phyloP scores from a whole-genome alignment of 2,329 filamentous ascomycete species.

The Claviceps pazoutovae region DNA sequence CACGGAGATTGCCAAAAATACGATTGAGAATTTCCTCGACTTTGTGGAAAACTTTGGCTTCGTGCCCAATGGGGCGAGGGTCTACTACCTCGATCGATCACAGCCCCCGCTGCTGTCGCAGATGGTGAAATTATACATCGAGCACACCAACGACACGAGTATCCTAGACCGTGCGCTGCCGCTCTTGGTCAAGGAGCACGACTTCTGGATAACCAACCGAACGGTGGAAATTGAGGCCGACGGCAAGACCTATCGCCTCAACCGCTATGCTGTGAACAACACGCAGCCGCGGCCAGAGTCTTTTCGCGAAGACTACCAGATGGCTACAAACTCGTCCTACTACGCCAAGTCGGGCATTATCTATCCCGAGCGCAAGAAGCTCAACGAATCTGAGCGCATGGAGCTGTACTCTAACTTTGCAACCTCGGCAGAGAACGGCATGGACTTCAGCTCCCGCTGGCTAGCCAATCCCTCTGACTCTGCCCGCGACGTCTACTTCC shows the following conservation, averaged over 20 bases:
- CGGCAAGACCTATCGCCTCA: constrained; percentile 38
- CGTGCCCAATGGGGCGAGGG: constrained; percentile 52
- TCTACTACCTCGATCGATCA: constrained; percentile 55
- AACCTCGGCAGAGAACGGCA: constrained; percentile 50
- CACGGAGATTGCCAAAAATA: constrained; percentile 48
- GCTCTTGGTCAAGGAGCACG: constrained; percentile 47
- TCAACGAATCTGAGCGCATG: constrained; percentile 38
- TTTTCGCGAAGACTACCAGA: constrained; percentile 50
- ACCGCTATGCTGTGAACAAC: constrained; percentile 46
- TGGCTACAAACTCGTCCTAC: constrained; percentile 52
- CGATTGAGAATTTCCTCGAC: constrained; percentile 57
- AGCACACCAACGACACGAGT: constrained; percentile 49
- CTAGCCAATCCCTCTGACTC: constrained; percentile 43
- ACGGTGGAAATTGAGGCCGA: constrained; percentile 36
- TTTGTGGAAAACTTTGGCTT: constrained; percentile 51
- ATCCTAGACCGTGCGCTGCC: constrained; percentile 48
- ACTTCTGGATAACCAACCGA: constrained; percentile 49
- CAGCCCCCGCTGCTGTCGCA: constrained; percentile 52
- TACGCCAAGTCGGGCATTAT: constrained; percentile 43
- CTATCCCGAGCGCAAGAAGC: constrained; percentile 35
- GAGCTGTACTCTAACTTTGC: constrained; percentile 48
- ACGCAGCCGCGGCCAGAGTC: constrained; percentile 55
- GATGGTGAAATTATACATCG: constrained; percentile 51
- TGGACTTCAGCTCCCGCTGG: constrained; percentile 50
- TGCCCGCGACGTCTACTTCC: constrained; percentile 46